Conservation (phyloP, 2,329 filamentous ascomycete genomes). For the Diaporthe vaccinii region DNA sequence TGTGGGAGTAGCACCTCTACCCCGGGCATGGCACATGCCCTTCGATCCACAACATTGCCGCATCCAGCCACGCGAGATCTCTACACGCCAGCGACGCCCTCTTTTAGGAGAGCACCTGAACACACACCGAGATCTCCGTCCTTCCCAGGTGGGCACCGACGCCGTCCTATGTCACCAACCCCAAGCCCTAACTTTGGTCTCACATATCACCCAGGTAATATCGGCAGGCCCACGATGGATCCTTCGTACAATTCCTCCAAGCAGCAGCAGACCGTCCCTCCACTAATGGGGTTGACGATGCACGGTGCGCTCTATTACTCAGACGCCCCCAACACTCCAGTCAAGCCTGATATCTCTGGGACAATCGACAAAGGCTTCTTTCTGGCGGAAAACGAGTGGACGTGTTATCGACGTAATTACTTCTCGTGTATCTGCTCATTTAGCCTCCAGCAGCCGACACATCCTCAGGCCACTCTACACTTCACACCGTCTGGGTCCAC, state of each 20-base stretch:
- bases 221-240: conserved; percentile 62
- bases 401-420: conserved; percentile 92
- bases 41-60: conserved; percentile 65
- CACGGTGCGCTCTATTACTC: conserved; percentile 74
- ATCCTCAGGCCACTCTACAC: conserved; percentile 56
- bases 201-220: conserved; percentile 48
- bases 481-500: conserved; percentile 64
- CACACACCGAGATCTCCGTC: conserved; percentile 66
- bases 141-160: conserved; percentile 61
- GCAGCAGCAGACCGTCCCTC: conserved; percentile 63
- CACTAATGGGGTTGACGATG: conserved; percentile 63
- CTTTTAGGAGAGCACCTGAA: conserved; percentile 63
- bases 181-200: conserved; percentile 63
- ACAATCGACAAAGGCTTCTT: conserved; percentile 94
- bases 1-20: conserved; percentile 62
- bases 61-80: conserved; percentile 67
- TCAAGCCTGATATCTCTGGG: conserved; percentile 81
- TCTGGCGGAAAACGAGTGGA: conserved; percentile 84
- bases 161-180: conserved; percentile 67
- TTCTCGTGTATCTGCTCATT: conserved; percentile 89
- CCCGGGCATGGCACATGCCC: conserved; percentile 71
- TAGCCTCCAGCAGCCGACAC: conserved; percentile 71
- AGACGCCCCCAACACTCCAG: conserved; percentile 59
- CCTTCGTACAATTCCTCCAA: conserved; percentile 56
- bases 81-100: conserved; percentile 65